Evolutionary conservation across 495 filamentous ascomycete species (phyloP), one percentile per base, ranked within the genome.

Genomic region (Mycothermus thermophilus): DNA sequence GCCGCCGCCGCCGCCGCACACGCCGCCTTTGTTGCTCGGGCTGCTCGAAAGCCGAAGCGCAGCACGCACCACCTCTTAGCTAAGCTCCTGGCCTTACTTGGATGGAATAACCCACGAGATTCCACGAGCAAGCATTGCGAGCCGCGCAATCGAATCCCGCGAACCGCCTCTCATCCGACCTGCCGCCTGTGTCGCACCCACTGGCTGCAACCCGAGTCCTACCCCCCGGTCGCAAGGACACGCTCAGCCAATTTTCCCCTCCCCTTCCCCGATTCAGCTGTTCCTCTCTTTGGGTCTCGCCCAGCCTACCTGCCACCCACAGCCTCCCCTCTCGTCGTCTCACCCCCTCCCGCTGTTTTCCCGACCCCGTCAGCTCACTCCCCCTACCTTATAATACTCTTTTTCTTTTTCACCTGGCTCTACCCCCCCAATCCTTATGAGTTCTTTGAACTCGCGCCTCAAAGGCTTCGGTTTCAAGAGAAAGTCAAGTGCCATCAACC

Each of bases 391-490:
- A 40, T 46, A 47, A 36, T 47, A 40, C 42, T 39, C 35, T 5
- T 23, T 15, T 46, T 40, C 47, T 25, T 25, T 35, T 14, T 27
- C 21, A 15, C 21, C 31, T 19, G 26, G 14, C 35, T 28, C 38
- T 21, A 35, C 32, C 35, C 41, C 31, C 34, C 40, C 50, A 25
- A 6, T 21, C 57, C 64, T 57, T 69, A 75, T 74, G 70, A 70
- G 67, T 63, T 72, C 64, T 57, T 58, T 72, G 68, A 75, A 72
- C 62, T 68, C 65, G 41, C 66, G 69, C 40, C 60, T 73, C 35
- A 72, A 73, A 62, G 57, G 63, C 61, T 65, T 75, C 59, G 66
- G 65, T 50, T 65, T 69, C 50, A 71, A 69, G 59, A 59, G 64
- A 47, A 69, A 62, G 51, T 68, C 66, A 39, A 65, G 58, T 38